These are phyloP conservation scores for Sporisorium graminicola DNA, from an alignment of 1,284 basidiomycete genomes.

Conservation along the genomic window DNA sequence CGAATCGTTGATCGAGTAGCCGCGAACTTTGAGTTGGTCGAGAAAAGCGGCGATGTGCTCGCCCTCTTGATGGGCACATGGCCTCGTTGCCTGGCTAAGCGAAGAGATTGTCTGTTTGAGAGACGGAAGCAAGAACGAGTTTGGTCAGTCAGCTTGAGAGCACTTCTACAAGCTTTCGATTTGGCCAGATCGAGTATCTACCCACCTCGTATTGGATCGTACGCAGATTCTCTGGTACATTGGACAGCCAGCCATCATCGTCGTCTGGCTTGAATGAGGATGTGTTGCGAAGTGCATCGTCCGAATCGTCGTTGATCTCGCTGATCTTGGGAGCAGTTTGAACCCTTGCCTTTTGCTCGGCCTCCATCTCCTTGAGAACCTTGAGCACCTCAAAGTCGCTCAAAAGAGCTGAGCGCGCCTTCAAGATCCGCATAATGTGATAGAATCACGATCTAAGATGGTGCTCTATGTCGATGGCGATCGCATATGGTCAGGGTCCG, in stretches of 20 bases:
- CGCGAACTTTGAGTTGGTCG: constrained; percentile 72
- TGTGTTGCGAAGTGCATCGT: constrained; percentile 6
- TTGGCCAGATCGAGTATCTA: constrained; percentile 10
- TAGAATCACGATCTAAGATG: neutral
- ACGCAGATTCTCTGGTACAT: constrained; percentile 78
- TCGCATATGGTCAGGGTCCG: constrained; percentile 7
- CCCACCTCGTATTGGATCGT: constrained; percentile 89
- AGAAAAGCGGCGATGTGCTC: constrained; percentile 79
- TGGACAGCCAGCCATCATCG: constrained; percentile 41
- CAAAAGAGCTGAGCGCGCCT: constrained; percentile 81
- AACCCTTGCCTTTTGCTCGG: constrained; percentile 73
- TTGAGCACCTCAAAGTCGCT: constrained; percentile 87
- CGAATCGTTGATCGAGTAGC: constrained; percentile 49
- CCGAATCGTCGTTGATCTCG: constrained; percentile 60
- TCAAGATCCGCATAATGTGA: constrained; percentile 77
- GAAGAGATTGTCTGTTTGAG: constrained; percentile 82
- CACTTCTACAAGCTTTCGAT: neutral
- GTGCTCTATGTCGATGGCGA: constrained; percentile 4
- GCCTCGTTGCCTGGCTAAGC: constrained; percentile 80
- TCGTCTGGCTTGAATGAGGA: constrained; percentile 21
- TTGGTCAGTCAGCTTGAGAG: neutral
- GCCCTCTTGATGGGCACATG: constrained; percentile 78
- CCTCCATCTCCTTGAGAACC: constrained; percentile 82
- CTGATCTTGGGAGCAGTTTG: constrained; percentile 71
- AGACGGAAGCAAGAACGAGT: neutral